Evolutionary conservation across 129 eudicot species (phyloP).

Genomic region (Solidago caesia): DNA sequence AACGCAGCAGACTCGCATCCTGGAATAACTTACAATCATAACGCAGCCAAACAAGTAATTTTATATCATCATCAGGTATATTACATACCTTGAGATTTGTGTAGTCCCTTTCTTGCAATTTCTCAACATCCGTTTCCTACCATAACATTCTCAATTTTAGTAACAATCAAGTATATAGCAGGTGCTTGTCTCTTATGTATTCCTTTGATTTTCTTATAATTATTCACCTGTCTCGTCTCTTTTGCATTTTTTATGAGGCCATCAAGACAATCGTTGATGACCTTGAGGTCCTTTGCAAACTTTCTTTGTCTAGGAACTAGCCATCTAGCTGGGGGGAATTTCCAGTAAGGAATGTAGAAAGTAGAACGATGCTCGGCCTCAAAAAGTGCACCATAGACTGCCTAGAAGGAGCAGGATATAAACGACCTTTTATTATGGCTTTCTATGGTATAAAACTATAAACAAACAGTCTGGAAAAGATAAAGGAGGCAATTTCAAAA

Average conservation of each 20-base stretch:
- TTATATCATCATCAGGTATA: not conserved
- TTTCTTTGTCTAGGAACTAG: constrained; percentile 91
- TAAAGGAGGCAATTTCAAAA: not conserved
- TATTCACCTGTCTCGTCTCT: constrained; percentile 86
- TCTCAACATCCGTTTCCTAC: constrained; percentile 97
- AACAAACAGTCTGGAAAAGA: not conserved
- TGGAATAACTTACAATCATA: constrained; percentile 45
- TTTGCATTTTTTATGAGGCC: constrained; percentile 91
- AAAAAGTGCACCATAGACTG: constrained; percentile 96
- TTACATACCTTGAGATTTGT: constrained; percentile 67
- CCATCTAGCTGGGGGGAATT: constrained; percentile 87
- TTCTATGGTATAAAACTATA: not conserved
- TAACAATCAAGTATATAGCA: not conserved
- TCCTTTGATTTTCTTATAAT: not conserved
- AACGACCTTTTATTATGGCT: not conserved
- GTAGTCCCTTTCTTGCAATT: constrained; percentile 96
- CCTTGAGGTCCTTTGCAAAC: constrained; percentile 73
- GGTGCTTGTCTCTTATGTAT: not conserved
- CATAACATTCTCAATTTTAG: not conserved
- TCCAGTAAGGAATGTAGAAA: constrained; percentile 98
- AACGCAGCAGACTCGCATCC: constrained; percentile 98
- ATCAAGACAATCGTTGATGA: constrained; percentile 95
- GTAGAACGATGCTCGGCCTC: constrained; percentile 99
- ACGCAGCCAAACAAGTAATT: constrained; percentile 8
- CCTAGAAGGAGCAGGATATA: constrained; percentile 43